A percentile compares a stretch with the other conserved stretches of the same genome.
phyloP scores from a whole-genome alignment of 2,329 filamentous ascomycete species.

The Stachybotrys chartarum region DNA sequence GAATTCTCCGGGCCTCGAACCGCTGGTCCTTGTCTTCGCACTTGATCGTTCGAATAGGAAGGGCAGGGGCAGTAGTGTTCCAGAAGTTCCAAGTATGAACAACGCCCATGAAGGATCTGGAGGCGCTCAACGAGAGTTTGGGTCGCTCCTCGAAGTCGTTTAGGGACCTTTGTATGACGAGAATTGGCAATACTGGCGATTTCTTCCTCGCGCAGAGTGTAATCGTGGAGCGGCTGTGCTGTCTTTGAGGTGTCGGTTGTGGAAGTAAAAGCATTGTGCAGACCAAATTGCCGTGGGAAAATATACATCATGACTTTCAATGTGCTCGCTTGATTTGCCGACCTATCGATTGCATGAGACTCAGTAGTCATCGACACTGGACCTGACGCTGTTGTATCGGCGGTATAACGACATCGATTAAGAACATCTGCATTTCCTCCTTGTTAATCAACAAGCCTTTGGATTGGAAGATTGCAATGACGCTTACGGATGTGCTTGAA shows the following conservation, averaged over 20 bases:
- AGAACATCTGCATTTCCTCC: constrained; percentile 60
- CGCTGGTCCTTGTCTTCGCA: too few relatives aligned
- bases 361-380: background rate
- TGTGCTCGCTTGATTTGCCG: constrained; percentile 38
- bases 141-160: constrained; percentile 58
- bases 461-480: background rate
- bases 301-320: constrained; percentile 82
- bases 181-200: constrained; percentile 37
- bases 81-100: constrained; percentile 73
- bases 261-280: constrained; percentile 89
- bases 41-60: background rate
- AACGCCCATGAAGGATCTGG: constrained; percentile 63
- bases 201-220: constrained; percentile 78
- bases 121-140: constrained; percentile 57
- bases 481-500: constrained; percentile 71
- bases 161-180: constrained; percentile 41
- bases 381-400: background rate
- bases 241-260: constrained; percentile 57
- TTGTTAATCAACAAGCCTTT: background rate
- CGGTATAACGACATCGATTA: constrained; percentile 52
- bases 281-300: constrained; percentile 81
- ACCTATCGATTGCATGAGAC: background rate
- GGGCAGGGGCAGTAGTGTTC: constrained; percentile 67
- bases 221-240: constrained; percentile 71
- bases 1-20: too few relatives aligned